Conservation (phyloP, 805 yeast genomes). For the Saccharomyces kudriavzevii region DNA sequence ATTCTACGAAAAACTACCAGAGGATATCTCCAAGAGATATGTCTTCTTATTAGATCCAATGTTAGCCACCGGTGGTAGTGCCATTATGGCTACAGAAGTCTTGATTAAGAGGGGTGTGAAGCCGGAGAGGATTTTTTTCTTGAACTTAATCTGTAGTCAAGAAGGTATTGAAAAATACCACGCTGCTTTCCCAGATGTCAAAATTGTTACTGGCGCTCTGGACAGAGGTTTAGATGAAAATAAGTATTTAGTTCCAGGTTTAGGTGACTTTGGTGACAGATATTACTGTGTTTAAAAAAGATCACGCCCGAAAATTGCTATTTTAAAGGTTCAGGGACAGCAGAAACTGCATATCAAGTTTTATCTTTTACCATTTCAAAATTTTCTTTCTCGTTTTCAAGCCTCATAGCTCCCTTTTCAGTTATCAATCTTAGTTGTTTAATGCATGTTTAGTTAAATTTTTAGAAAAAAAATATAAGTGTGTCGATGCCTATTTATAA, state of each 20-base stretch:
- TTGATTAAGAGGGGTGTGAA: slow-evolving; percentile 79
- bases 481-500: neutral
- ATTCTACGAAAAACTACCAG: slow-evolving; percentile 90
- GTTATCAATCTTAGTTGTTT: neutral
- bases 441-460: neutral
- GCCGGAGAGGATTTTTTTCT: slow-evolving; percentile 77
- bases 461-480: neutral
- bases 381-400: neutral
- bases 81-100: slow-evolving; percentile 94
- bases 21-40: slow-evolving; percentile 78
- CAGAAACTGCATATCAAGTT: neutral
- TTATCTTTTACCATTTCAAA: neutral
- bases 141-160: slow-evolving; percentile 88
- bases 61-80: slow-evolving; percentile 98
- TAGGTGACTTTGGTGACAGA: slow-evolving; percentile 97
- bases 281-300: slow-evolving; percentile 70
- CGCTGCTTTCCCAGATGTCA: slow-evolving; percentile 71
- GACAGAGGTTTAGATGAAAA: slow-evolving; percentile 81
- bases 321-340: neutral
- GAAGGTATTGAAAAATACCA: slow-evolving; percentile 83
- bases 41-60: slow-evolving; percentile 92
- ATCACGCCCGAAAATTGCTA: neutral
- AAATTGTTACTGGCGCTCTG: slow-evolving; percentile 87
- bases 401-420: neutral
- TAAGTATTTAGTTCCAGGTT: slow-evolving; percentile 84